phyloP scores from a whole-genome alignment of 805 yeast genomes.

The Zygotorulaspora florentina region DNA sequence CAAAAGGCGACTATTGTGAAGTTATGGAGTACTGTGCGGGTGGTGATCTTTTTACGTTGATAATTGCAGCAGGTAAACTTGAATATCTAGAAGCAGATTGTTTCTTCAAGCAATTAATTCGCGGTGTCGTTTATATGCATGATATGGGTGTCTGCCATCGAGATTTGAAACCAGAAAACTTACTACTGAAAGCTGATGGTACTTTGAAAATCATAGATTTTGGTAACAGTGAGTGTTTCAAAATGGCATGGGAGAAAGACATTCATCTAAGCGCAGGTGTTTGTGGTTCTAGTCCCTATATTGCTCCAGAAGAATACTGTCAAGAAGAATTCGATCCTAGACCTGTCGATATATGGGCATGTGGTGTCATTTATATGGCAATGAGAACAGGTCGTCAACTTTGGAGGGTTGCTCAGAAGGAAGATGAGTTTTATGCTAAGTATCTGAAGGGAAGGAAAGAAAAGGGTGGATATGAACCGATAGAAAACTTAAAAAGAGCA shows the following conservation, averaged over 20 bases:
- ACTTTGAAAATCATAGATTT: slow-evolving; percentile 79
- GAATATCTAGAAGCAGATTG: slow-evolving; percentile 87
- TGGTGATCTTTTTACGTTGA: slow-evolving; percentile 72
- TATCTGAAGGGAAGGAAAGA: slow-evolving; percentile 77
- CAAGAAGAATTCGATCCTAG: slow-evolving; percentile 72
- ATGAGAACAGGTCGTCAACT: slow-evolving; percentile 92
- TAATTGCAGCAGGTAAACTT: slow-evolving; percentile 70
- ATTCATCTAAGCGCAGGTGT: slow-evolving; percentile 70
- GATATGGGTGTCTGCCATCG: slow-evolving; percentile 87
- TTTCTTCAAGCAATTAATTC: slow-evolving; percentile 76
- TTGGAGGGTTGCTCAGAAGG: slow-evolving; percentile 79
- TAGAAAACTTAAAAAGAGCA: slow-evolving; percentile 77
- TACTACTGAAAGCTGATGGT: slow-evolving; percentile 70
- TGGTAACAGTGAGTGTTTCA: slow-evolving; percentile 79
- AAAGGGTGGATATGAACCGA: slow-evolving; percentile 86
- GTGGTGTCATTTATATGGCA: slow-evolving; percentile 90
- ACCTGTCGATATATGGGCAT: slow-evolving; percentile 84
- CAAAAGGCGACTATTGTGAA: slow-evolving; percentile 77
- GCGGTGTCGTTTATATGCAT: slow-evolving; percentile 87
- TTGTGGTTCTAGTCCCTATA: slow-evolving; percentile 84
- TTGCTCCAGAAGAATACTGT: slow-evolving; percentile 81
- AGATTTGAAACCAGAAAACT: slow-evolving; percentile 92
- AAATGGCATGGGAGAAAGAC: slow-evolving; percentile 77
- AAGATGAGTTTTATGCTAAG: slow-evolving; percentile 74
- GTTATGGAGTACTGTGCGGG: slow-evolving; percentile 84